Evolutionary conservation across 2,329 filamentous ascomycete genomes (phyloP).

Genomic region (Beauveria sp.): DNA sequence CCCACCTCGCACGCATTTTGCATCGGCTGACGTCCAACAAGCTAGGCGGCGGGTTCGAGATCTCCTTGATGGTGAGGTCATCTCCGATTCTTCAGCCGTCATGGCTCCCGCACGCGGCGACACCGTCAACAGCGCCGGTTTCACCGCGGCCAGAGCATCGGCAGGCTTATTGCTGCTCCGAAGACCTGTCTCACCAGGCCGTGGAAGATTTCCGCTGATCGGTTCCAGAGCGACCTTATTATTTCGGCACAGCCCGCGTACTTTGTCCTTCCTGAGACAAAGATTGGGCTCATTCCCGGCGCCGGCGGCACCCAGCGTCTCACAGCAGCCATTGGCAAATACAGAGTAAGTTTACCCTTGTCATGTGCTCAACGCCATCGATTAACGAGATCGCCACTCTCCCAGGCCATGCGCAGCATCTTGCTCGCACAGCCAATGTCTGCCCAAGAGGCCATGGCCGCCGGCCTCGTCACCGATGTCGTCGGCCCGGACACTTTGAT

Average conservation of each 20-base stretch:
- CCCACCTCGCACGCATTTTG: not conserved
- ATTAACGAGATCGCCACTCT: not conserved
- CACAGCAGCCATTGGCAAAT: constrained; percentile 19
- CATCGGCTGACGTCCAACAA: constrained; percentile 15
- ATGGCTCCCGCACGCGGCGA: too few relatives aligned
- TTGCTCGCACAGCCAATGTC: constrained; percentile 7
- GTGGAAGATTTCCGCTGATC: not conserved
- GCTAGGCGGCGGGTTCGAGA: constrained; percentile 36
- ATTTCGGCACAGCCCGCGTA: constrained; percentile 16
- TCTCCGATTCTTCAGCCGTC: not conserved
- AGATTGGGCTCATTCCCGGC: constrained; percentile 21
- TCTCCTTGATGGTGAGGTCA: constrained; percentile 30
- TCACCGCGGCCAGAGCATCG: too few relatives aligned
- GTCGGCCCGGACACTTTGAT: not conserved
- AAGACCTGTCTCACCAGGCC: not conserved
- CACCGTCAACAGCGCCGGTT: too few relatives aligned
- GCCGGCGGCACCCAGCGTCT: constrained; percentile 21
- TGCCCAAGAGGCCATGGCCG: not conserved
- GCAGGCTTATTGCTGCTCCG: too few relatives aligned
- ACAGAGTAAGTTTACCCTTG: constrained; percentile 14
- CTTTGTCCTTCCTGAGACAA: constrained; percentile 21
- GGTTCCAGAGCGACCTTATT: constrained; percentile 20
- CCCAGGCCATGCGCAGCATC: constrained; percentile 6
- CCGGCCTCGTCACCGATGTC: not conserved
- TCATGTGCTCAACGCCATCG: not conserved